A percentile compares a stretch with the other conserved stretches of the same genome.
These are phyloP conservation scores for Phaffia tasmanica DNA, from an alignment of 768 basidiomycete genomes.

Conservation along the genomic window DNA sequence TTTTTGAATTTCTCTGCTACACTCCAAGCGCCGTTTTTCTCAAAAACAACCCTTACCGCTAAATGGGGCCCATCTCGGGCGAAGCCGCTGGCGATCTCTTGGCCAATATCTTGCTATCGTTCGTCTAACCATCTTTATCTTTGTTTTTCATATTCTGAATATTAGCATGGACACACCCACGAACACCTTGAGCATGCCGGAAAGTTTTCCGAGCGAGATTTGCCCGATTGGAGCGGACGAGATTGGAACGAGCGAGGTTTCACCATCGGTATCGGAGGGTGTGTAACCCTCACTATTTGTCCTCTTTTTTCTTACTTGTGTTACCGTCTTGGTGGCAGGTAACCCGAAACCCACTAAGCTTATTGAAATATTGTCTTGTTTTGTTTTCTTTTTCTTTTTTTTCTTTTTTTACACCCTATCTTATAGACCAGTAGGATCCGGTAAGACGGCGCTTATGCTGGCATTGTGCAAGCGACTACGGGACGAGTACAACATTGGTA, in stretches of 20 bases:
- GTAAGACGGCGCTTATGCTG: constrained; percentile 88
- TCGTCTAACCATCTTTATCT: background rate
- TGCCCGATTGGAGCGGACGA: constrained; percentile 72
- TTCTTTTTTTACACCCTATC: background rate
- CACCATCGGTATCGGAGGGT: constrained; percentile 98
- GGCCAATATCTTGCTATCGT: background rate
- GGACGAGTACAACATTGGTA: constrained; percentile 81
- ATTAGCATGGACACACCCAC: constrained; percentile 82
- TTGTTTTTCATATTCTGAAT: background rate
- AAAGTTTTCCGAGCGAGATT: constrained; percentile 73
- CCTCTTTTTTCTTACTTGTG: background rate
- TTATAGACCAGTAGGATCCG: constrained; percentile 84
- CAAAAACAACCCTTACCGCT: background rate
- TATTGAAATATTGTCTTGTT: background rate
- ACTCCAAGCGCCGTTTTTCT: background rate
- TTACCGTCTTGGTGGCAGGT: background rate
- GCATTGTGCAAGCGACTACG: constrained; percentile 74
- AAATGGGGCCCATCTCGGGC: background rate
- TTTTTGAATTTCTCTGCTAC: too few species aligned
- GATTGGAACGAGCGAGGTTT: constrained; percentile 90
- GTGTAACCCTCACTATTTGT: constrained; percentile 32
- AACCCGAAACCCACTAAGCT: background rate
- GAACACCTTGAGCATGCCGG: constrained; percentile 85
- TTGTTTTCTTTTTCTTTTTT: background rate
- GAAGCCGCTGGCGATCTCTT: background rate